Percentiles rank a stretch among this genome's conserved stretches.
Conservation (phyloP, 306 rosid species). For the Astragalus glycyphyllos region DNA sequence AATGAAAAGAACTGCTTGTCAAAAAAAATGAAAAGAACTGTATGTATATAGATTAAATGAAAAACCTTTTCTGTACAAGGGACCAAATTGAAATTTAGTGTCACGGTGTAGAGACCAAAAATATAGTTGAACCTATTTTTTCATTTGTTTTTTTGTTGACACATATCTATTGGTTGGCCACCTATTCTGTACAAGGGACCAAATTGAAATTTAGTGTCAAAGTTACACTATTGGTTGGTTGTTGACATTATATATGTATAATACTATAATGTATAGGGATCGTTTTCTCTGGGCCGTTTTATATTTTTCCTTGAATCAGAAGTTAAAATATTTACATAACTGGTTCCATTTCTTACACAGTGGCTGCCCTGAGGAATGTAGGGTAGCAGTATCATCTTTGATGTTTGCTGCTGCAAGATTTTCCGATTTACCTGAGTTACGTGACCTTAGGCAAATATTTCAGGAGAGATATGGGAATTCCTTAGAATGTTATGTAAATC, state of each 20-base stretch:
- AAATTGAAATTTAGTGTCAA: no score
- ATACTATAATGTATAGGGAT: no score
- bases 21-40: neutral
- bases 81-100: neutral
- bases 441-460: slow-evolving; percentile 85
- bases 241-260: no score
- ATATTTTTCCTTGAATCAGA: slow-evolving; percentile 8
- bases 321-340: slow-evolving; percentile 6
- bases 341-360: slow-evolving; percentile 55
- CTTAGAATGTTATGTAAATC: slow-evolving; percentile 65
- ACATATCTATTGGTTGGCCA: slow-evolving; percentile 15
- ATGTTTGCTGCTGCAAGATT: slow-evolving; percentile 96
- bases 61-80: neutral
- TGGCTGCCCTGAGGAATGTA: slow-evolving; percentile 93
- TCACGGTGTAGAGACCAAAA: slow-evolving; percentile 1
- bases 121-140: neutral
- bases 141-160: slow-evolving; percentile 26
- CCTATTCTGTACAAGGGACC: no score
- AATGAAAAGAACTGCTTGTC: slow-evolving; percentile 1
- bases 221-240: neutral
- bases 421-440: slow-evolving; percentile 96
- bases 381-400: slow-evolving; percentile 80
- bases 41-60: neutral
- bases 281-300: neutral
- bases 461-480: slow-evolving; percentile 79